Evolutionary conservation across 805 yeast species (phyloP), one percentile per base, ranked within the genome.

Genomic region (Kregervanrija fluxuum): DNA sequence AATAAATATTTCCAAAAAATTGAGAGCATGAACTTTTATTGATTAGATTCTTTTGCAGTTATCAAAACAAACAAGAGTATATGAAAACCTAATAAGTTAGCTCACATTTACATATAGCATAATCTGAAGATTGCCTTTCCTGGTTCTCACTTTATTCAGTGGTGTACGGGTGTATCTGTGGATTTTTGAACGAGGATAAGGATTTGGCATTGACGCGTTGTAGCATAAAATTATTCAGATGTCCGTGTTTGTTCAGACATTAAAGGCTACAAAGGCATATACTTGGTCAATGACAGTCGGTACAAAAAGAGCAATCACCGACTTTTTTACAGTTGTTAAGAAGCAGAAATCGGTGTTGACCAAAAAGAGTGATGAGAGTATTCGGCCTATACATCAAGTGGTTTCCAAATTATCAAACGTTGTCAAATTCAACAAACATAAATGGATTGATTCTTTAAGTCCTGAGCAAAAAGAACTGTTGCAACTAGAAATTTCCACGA

Each of bases 401-500:
- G 11, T 17, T 15, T 22, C 40, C 16, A 37, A 30, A 37, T 30
- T 16, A n/a, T 14, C 11, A 5, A 30, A 34, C 8, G 22, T 38
- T 11, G 39, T 12, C 14, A 33, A 43, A 32, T 81, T 80, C 55
- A 64, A 78, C 51, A 82, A 77, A 54, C 51, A 58, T 3, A 44
- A 61, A 46, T 83, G 88, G 85, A 48, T 79, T 8, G 54, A 56
- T 0, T 49, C 69, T 1, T 66, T 83, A 5, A 59, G 74, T 0
- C 51, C 61, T 0, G 86, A 79, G 38, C 72, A 77, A 35, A 62
- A 56, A 38, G 64, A 63, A 2, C 66, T 89, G 4, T 70, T 89
- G 2, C 61, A 70, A 14, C 66, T 84, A 9, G 99, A 93, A 60
- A 75, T 88, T 35, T 61, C 69, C 1, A 77, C 86, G 0, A 64